Percentiles rank a stretch among this genome's conserved stretches.
These are phyloP conservation scores for Macadamia integrifolia DNA, from an alignment of 164 flowering plant species.

Conservation along the genomic window DNA sequence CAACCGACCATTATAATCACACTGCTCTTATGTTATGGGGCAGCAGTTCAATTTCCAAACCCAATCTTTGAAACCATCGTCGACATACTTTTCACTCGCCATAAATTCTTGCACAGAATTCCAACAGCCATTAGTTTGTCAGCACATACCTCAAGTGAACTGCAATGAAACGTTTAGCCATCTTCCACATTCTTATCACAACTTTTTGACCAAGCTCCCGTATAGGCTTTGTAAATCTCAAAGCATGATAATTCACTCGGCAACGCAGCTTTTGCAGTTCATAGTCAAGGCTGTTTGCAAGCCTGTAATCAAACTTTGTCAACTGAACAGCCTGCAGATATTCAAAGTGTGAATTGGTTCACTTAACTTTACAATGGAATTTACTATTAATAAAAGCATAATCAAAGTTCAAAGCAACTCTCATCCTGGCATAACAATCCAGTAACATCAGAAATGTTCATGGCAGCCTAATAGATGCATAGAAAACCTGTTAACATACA, in stretches of 20 bases:
- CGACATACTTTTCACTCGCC: background rate
- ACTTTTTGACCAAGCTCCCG: slow-evolving; percentile 61
- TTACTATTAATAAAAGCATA: slow-evolving; percentile 1
- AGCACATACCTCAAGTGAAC: slow-evolving; percentile 74
- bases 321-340: slow-evolving; percentile 82
- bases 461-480: no score
- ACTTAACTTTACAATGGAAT: background rate
- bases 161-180: slow-evolving; percentile 75
- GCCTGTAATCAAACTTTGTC: slow-evolving; percentile 95
- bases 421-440: slow-evolving; percentile 8
- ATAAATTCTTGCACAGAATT: background rate
- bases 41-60: background rate
- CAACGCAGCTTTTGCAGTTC: slow-evolving; percentile 88
- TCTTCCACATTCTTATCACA: slow-evolving; percentile 59
- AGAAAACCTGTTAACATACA: no score
- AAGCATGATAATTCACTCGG: slow-evolving; percentile 89
- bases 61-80: background rate
- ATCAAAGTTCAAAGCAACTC: slow-evolving; percentile 2
- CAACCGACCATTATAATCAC: no score
- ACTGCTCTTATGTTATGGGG: no score
- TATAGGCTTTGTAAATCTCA: slow-evolving; percentile 80
- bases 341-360: background rate
- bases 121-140: background rate
- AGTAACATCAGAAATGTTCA: background rate
- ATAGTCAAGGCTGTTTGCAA: slow-evolving; percentile 66